Conservation (phyloP, 352 stramenopile genomes). For the Globisporangium alternatum region DNA sequence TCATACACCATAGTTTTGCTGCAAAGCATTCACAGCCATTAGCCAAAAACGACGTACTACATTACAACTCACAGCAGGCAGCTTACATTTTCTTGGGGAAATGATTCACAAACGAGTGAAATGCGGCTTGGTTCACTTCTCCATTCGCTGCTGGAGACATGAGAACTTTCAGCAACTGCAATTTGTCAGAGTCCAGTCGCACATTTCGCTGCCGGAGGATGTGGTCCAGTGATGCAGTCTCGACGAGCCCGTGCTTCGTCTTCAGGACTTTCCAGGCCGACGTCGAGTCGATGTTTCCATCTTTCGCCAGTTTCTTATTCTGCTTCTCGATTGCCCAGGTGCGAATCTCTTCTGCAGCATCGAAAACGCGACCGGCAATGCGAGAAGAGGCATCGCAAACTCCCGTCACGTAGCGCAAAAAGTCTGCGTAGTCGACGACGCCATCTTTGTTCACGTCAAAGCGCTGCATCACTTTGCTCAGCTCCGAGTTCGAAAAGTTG, state of each 20-base stretch:
- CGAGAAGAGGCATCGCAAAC: conserved; percentile 60
- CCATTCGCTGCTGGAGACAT: conserved; percentile 63
- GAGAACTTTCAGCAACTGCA: conserved; percentile 58
- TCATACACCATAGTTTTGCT: conserved; percentile 66
- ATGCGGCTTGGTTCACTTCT: conserved; percentile 54
- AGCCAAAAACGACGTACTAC: not conserved
- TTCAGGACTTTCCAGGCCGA: conserved; percentile 71
- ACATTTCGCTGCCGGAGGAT: conserved; percentile 55
- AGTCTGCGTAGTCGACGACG: conserved; percentile 75
- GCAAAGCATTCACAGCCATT: conserved; percentile 6
- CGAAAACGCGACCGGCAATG: conserved; percentile 50
- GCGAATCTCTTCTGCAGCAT: conserved; percentile 62
- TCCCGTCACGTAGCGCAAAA: conserved; percentile 74
- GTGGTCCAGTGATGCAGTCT: conserved; percentile 52
- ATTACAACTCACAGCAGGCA: not conserved
- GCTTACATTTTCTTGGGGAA: conserved; percentile 77
- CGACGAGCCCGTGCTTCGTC: conserved; percentile 49
- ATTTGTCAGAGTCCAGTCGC: conserved; percentile 47
- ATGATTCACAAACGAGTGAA: conserved; percentile 81
- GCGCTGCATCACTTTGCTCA: conserved; percentile 78
- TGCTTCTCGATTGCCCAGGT: conserved; percentile 73
- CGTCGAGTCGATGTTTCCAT: conserved; percentile 76
- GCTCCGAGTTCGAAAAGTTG: conserved; percentile 65
- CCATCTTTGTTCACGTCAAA: conserved; percentile 79
- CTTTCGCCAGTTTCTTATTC: conserved; percentile 72